Evolutionary conservation across 768 basidiomycete species (phyloP), one percentile per base, ranked within the genome.

Genomic region (Calocybe indica): DNA sequence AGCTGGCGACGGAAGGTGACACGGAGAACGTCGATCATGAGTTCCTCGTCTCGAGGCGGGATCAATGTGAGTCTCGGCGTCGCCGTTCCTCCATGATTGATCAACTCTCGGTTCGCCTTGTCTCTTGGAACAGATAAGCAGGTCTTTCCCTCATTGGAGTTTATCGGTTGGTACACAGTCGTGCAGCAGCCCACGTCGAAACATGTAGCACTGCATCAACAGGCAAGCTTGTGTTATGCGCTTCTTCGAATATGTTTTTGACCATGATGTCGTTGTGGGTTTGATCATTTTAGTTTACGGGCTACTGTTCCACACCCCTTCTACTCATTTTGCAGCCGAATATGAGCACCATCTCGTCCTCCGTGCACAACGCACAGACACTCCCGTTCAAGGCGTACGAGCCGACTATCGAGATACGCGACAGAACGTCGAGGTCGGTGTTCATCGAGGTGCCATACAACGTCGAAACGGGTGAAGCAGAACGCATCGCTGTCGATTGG

Each of bases 81-180:
- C 28, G 10, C 34, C 15, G 41, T 41, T 7, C 43, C 33, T 41
- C 43, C 48, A 31, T 52, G 47, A 39, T 14, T 45, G 37, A 12
- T 33, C 35, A 34, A 57, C 41, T 46, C 45, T 22, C 22, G 4
- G 22, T 4, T 22, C 22, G 22, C 22, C 22, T 4, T 22, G 22
- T 22, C 22, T 22, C 22, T 22, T 22, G 43, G 43, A 55, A 38
- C 64, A 98, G 95, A 93, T 75, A 95, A 95, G 65, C 93, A 96
- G 68, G 95, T 98, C 14, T 98, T 99, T 64, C 96, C 96, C 8
- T 92, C 93, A 1, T 76, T 98, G 32, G 96, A 98, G 61, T 85
- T 99, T 60, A 88, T 99, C 43, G 96, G 96, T 6, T 99, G 96
- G 96, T 99, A 99, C 66, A 89, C 88, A 0, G 83, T 94, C 38